Conservation (phyloP, 768 basidiomycete genomes). For the Xerocomellus intermedius region DNA sequence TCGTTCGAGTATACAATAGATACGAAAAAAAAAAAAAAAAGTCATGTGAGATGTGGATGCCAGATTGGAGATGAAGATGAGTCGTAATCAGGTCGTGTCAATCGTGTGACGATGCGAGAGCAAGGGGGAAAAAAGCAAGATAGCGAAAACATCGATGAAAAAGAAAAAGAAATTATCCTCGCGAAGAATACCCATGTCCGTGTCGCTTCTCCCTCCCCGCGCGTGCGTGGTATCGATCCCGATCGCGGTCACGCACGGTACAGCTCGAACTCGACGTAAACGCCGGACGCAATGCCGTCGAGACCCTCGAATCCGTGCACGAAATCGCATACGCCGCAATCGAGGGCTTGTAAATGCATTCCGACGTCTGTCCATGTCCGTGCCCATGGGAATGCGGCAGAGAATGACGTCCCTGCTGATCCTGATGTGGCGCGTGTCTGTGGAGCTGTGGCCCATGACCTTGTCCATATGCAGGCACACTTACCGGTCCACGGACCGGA, state of each 20-base stretch:
- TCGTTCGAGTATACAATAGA: no score
- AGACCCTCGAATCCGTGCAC: constrained; percentile 34
- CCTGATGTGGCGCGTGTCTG: constrained; percentile 12
- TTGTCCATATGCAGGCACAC: constrained; percentile 8
- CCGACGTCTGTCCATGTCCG: constrained; percentile 13
- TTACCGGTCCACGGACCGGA: constrained; percentile 17
- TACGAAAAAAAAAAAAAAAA: no score
- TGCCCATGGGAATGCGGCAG: not conserved
- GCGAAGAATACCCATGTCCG: constrained; percentile 9
- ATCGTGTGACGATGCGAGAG: not conserved
- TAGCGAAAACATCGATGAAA: not conserved
- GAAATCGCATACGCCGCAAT: constrained; percentile 33
- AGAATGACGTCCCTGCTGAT: constrained; percentile 18
- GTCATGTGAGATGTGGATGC: no score
- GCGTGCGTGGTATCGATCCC: constrained; percentile 19
- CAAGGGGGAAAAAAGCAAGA: not conserved
- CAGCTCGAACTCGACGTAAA: constrained; percentile 27
- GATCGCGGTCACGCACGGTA: constrained; percentile 18
- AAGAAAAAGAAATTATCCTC: constrained; percentile 3
- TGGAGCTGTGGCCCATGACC: constrained; percentile 14
- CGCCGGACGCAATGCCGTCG: constrained; percentile 33
- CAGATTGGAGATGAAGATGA: no score
- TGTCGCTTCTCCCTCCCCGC: constrained; percentile 20
- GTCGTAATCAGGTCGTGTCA: not conserved
- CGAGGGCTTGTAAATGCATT: constrained; percentile 31